phyloP scores from a whole-genome alignment of 352 stramenopile species.

The Phytophthora ramorum region DNA sequence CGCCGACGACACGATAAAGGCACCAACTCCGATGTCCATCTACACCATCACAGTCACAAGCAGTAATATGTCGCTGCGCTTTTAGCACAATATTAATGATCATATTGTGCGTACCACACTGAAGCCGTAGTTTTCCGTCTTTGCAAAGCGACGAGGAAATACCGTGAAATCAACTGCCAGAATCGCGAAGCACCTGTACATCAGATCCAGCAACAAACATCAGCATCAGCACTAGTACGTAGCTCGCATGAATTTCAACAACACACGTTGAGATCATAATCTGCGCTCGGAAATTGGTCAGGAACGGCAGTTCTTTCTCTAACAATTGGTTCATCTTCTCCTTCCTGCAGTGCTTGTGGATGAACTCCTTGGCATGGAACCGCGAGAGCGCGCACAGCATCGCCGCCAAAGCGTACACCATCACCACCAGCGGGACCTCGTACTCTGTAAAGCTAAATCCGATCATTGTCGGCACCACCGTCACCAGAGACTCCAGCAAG shows the following conservation, averaged over 20 bases:
- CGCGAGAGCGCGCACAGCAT: slow-evolving; percentile 69
- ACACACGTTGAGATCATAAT: slow-evolving; percentile 86
- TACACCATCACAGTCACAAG: slow-evolving; percentile 28
- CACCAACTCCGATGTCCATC: slow-evolving; percentile 98
- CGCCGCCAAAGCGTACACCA: slow-evolving; percentile 60
- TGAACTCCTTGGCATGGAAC: slow-evolving; percentile 74
- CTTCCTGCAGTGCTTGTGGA: slow-evolving; percentile 83
- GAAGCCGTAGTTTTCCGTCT: slow-evolving; percentile 96
- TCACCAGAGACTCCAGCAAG: slow-evolving; percentile 72
- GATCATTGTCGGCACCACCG: slow-evolving; percentile 76
- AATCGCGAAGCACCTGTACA: slow-evolving; percentile 89
- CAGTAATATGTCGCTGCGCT: slow-evolving; percentile 1
- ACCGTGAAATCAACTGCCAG: slow-evolving; percentile 98
- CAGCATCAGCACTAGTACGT: not conserved
- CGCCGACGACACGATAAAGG: slow-evolving; percentile 93
- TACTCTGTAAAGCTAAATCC: slow-evolving; percentile 73
- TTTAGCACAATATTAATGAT: not conserved
- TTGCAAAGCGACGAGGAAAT: slow-evolving; percentile 95
- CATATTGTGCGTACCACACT: slow-evolving; percentile 79
- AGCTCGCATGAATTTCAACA: not conserved
- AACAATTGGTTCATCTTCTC: slow-evolving; percentile 84
- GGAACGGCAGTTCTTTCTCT: slow-evolving; percentile 74
- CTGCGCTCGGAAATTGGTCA: slow-evolving; percentile 83
- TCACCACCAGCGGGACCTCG: slow-evolving; percentile 58
- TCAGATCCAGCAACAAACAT: not conserved